Percentiles rank a stretch among this genome's conserved stretches.
Evolutionary conservation across 1,139 yeast species (phyloP).

Genomic region (Meyerozyma athensensis): DNA sequence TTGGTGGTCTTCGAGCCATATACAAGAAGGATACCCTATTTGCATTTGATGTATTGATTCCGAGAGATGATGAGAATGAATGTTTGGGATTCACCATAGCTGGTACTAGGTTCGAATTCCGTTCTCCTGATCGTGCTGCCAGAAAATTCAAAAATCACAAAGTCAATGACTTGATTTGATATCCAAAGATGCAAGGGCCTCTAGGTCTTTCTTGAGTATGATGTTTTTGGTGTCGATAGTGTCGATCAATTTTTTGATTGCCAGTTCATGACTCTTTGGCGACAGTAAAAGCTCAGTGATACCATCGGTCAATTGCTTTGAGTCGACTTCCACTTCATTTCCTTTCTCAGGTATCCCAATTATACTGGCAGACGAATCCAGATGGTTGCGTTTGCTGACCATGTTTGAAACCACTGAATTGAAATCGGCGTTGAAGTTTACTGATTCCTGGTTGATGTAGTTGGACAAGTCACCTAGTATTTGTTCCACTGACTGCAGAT

Average conservation of each 20-base stretch:
- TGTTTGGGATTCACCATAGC: constrained; percentile 58
- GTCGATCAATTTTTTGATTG: neutral
- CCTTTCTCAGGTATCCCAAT: constrained; percentile 1
- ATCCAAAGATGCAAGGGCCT: neutral
- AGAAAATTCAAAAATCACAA: constrained; percentile 80
- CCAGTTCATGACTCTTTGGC: no score
- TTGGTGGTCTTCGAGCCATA: constrained; percentile 51
- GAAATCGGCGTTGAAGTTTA: constrained; percentile 26
- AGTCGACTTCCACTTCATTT: neutral
- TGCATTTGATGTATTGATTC: constrained; percentile 45
- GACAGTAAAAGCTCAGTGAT: neutral
- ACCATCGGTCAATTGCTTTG: neutral
- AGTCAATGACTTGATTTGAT: constrained; percentile 52
- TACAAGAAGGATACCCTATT: constrained; percentile 62
- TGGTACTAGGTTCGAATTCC: constrained; percentile 74
- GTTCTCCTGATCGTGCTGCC: constrained; percentile 79
- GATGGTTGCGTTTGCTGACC: neutral
- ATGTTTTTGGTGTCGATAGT: neutral
- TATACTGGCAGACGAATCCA: constrained; percentile 2
- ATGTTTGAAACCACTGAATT: constrained; percentile 7
- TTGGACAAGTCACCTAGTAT: constrained; percentile 23
- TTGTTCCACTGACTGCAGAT: constrained; percentile 21
- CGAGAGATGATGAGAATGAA: constrained; percentile 22
- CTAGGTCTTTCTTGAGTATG: neutral
- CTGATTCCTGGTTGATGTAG: constrained; percentile 22